Evolutionary conservation across 1,284 basidiomycete species (phyloP).

Genomic region (Pyrrhoderma noxium): DNA sequence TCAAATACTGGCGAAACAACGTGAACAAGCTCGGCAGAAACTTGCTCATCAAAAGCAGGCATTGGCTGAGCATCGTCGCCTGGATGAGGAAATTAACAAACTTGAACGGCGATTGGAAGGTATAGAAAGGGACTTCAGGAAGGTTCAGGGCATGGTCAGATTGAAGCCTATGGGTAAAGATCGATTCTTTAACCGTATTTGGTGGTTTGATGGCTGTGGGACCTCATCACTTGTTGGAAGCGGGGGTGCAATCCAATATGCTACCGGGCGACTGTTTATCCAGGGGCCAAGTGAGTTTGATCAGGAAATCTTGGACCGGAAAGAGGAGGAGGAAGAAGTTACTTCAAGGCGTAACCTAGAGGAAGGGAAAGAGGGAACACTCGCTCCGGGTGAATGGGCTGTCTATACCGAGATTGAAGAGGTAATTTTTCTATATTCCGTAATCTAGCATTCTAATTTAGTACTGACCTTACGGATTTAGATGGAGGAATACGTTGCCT

Average conservation of each 20-base stretch:
- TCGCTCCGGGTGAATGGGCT: constrained; percentile 81
- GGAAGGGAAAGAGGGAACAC: constrained; percentile 66
- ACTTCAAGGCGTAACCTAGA: constrained; percentile 57
- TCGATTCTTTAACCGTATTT: constrained; percentile 89
- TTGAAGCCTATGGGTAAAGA: constrained; percentile 87
- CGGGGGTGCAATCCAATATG: constrained; percentile 73
- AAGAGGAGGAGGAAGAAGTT: constrained; percentile 53
- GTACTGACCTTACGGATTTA: constrained; percentile 30
- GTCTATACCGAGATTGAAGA: constrained; percentile 82
- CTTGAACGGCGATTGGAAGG: constrained; percentile 73
- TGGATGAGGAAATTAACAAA: constrained; percentile 84
- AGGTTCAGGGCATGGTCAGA: constrained; percentile 74
- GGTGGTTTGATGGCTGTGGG: constrained; percentile 99
- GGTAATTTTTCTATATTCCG: constrained; percentile 37
- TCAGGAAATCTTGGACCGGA: constrained; percentile 54
- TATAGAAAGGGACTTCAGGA: constrained; percentile 91
- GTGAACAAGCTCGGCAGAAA: constrained; percentile 68
- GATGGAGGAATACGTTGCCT: constrained; percentile 77
- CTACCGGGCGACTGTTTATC: constrained; percentile 83
- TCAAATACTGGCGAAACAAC: constrained; percentile 63
- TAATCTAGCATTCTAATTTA: constrained; percentile 9
- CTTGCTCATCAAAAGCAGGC: constrained; percentile 64
- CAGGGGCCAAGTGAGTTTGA: constrained; percentile 84
- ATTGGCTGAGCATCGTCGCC: constrained; percentile 66
- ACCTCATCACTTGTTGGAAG: constrained; percentile 68